Percentiles rank a stretch among this genome's conserved stretches.
Conservation (phyloP, 108 stramenopile genomes). For the Cyclotella atomus region DNA sequence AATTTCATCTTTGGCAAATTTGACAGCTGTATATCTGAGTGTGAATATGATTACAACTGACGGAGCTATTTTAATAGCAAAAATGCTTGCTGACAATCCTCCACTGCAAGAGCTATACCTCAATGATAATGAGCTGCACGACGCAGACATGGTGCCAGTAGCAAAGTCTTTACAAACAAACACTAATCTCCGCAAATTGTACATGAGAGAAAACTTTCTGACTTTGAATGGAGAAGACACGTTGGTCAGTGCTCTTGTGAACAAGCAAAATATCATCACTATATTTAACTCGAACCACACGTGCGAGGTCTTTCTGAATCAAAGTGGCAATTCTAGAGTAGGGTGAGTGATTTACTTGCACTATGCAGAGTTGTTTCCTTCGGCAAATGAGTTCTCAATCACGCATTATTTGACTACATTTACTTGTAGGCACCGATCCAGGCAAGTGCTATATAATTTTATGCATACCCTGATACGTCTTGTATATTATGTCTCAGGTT, state of each 20-base stretch:
- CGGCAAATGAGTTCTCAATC: too few relatives aligned
- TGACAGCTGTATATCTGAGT: background rate
- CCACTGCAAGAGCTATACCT: background rate
- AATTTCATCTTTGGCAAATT: background rate
- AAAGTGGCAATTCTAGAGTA: background rate
- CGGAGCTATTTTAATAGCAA: background rate
- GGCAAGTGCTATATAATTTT: too few relatives aligned
- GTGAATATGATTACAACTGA: background rate
- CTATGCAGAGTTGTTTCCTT: background rate
- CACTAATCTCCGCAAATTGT: background rate
- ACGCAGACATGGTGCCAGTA: background rate
- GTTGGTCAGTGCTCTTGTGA: background rate
- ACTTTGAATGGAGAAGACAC: background rate
- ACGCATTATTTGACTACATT: too few relatives aligned
- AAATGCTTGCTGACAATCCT: background rate
- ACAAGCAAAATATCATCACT: background rate
- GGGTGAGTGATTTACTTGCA: background rate
- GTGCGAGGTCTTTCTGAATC: background rate
- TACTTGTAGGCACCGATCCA: too few relatives aligned
- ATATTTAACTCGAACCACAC: background rate
- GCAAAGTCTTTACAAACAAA: conserved; percentile 1
- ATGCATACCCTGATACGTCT: too few relatives aligned
- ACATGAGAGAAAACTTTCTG: background rate
- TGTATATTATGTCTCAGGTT: background rate
- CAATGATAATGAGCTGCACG: background rate